Evolutionary conservation across 768 basidiomycete genomes (phyloP), one percentile per base, ranked within the genome.

Genomic region (Amanita fuliginea): DNA sequence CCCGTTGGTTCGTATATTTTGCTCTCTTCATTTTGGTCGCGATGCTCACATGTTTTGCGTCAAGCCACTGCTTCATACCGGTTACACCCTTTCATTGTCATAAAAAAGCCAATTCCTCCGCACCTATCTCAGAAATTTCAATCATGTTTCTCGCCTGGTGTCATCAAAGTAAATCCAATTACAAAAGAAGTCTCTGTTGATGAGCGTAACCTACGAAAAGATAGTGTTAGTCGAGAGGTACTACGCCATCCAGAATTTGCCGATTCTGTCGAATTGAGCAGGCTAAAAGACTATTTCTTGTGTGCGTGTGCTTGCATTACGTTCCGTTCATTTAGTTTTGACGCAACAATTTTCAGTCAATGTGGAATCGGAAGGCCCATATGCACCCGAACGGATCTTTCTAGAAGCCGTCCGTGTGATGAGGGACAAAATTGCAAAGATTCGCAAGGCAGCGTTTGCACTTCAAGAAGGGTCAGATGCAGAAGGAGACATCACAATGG

Each of bases 21-120:
- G 6, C 11, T 4, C 49, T 6, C 18, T 40, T 46, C 16, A 1
- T 14, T 10, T 49, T 33, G n/a, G 22, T 3, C 22, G 16, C 26
- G 10, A 14, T 8, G 33, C 11, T n/a, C 13, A 42, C 14, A 14
- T 35, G 18, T 7, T n/a, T 40, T 24, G 18, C 2, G 37, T 9
- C 7, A 54, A 93, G 95, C 95, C 3, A 97, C 94, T 6, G 95
- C 96, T 2, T 89, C 93, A 0, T 99, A 98, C 62, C 86, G 96
- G 44, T 74, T 96, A 5, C 77, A 96, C 26, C 96, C 96, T 0
- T 73, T 86, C 55, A 86, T 99, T 62, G 76, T 77, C 59, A 81
- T 84, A 36, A 70, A 68, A 51, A 79, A 81, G 54, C 85, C 86
- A 0, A 83, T 97, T 26, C 86, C 91, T 0, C 74, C 80, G 6